These are phyloP conservation scores for Cenchrus americanus DNA, from an alignment of 176 grass and related monocot genomes.

Conservation along the genomic window DNA sequence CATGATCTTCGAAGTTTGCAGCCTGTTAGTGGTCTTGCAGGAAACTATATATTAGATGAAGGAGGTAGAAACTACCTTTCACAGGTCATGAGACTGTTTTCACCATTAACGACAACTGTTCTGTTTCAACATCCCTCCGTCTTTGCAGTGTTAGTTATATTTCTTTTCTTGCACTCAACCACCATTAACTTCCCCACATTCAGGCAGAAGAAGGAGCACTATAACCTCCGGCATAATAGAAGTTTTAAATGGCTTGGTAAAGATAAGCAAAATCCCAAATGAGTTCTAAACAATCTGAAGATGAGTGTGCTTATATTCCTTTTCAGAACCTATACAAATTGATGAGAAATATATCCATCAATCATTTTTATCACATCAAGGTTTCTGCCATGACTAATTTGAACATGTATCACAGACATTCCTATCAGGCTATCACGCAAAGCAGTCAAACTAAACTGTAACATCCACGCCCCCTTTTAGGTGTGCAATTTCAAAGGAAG, in stretches of 20 bases:
- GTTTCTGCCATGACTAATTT: slow-evolving; percentile 43
- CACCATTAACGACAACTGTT: slow-evolving; percentile 34
- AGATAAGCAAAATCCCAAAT: slow-evolving; percentile 16
- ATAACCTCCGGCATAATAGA: slow-evolving; percentile 13
- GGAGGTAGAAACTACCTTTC: slow-evolving; percentile 65
- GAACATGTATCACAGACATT: slow-evolving; percentile 40
- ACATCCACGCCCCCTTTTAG: slow-evolving; percentile 66
- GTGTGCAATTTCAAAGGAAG: slow-evolving; percentile 57
- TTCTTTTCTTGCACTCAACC: slow-evolving; percentile 72
- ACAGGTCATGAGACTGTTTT: slow-evolving; percentile 37
- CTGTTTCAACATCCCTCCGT: slow-evolving; percentile 24
- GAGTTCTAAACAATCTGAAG: slow-evolving; percentile 6
- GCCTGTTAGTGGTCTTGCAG: slow-evolving; percentile 31
- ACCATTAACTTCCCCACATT: slow-evolving; percentile 60
- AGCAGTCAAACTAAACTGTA: slow-evolving; percentile 74
- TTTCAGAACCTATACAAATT: slow-evolving; percentile 26
- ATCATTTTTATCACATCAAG: slow-evolving; percentile 21
- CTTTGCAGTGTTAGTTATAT: slow-evolving; percentile 64
- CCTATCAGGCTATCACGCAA: slow-evolving; percentile 32
- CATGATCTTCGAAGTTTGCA: slow-evolving; percentile 60
- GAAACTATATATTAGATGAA: slow-evolving; percentile 59
- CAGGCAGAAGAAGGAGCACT: slow-evolving; percentile 31
- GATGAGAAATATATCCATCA: slow-evolving; percentile 17
- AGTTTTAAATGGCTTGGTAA: slow-evolving; percentile 26
- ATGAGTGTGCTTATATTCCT: slow-evolving; percentile 11